Evolutionary conservation across 345 rosid genomes (phyloP), one percentile per base, ranked within the genome.

Genomic region (Isatis tinctoria): DNA sequence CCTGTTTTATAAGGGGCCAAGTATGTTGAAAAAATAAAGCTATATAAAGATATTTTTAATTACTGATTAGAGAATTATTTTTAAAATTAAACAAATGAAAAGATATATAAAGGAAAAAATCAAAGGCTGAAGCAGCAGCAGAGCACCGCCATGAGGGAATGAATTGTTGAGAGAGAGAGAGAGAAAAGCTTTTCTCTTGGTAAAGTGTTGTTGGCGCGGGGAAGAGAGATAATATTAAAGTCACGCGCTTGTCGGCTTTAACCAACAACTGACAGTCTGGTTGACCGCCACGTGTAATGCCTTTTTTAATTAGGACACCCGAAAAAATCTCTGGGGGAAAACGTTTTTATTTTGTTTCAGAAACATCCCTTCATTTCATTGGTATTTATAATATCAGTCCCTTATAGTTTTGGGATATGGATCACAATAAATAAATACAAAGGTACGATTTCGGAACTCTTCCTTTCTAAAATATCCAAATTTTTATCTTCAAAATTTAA

Each of bases 181-280:
- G 39, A 59, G 16, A 33, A 32, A 47, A 41, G 47, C 35, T 53
- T 32, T 10, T 65, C 16, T 39, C 47, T 70, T 60, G 73, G 74
- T 68, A 20, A 69, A 69, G 79, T 70, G 70, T 69, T 58, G 60
- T 65, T 76, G 72, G 76, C 75, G 72, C 72, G 72, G 75, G 70
- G 66, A 63, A 60, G 45, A 67, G 79, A 76, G 74, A 70, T 54
- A 16, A 45, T 2, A 54, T 17, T 71, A 71, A 12, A 49, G 69
- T 71, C 76, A 77, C 80, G 76, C 47, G 76, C 72, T 58, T 20
- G 67, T 77, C 72, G 37, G 47, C 76, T 77, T 71, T 65, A 39
- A 39, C 76, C 6, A 57, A 58, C 48, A 9, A 77, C 80, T 71
- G 80, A 71, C 76, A 65, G 48, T 14, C 80, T 56, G 41, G 39